Percentiles rank a stretch among this genome's conserved stretches.
These are phyloP conservation scores for Trypanosoma platydactyli DNA, from an alignment of 208 protist genomes.

Conservation along the genomic window DNA sequence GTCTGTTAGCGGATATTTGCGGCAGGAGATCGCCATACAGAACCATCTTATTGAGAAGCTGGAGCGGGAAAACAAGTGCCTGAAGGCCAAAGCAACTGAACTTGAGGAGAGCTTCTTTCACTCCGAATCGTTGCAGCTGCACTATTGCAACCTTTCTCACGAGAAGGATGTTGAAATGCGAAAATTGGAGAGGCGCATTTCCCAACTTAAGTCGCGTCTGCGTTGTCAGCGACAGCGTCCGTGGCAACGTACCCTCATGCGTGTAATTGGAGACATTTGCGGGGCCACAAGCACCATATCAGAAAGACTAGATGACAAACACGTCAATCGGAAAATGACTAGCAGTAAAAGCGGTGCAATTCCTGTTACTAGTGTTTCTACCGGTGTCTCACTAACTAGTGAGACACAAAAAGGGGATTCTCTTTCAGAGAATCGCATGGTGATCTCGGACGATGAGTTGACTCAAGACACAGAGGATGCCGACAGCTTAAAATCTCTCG, in stretches of 20 bases:
- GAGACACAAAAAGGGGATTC: background rate
- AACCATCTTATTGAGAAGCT: constrained; percentile 55
- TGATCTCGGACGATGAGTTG: background rate
- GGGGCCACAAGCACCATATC: constrained; percentile 55
- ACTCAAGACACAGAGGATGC: background rate
- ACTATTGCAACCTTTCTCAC: constrained; percentile 74
- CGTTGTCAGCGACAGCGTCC: constrained; percentile 77
- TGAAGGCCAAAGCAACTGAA: constrained; percentile 53
- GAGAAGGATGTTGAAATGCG: constrained; percentile 66
- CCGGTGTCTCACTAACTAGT: background rate
- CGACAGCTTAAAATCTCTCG: background rate
- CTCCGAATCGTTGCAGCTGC: constrained; percentile 62
- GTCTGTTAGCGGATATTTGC: constrained; percentile 71
- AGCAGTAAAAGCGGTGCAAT: background rate
- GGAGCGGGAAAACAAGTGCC: constrained; percentile 52
- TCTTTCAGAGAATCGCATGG: background rate
- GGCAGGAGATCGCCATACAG: constrained; percentile 73
- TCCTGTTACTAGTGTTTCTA: background rate
- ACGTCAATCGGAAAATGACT: constrained; percentile 28
- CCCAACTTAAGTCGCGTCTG: constrained; percentile 76
- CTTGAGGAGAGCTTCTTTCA: constrained; percentile 55
- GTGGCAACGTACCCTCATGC: constrained; percentile 75
- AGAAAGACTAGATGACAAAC: constrained; percentile 56
- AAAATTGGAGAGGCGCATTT: constrained; percentile 52
- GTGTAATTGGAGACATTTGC: constrained; percentile 74